phyloP scores from a whole-genome alignment of 306 rosid species.

The Lupinus albus region DNA sequence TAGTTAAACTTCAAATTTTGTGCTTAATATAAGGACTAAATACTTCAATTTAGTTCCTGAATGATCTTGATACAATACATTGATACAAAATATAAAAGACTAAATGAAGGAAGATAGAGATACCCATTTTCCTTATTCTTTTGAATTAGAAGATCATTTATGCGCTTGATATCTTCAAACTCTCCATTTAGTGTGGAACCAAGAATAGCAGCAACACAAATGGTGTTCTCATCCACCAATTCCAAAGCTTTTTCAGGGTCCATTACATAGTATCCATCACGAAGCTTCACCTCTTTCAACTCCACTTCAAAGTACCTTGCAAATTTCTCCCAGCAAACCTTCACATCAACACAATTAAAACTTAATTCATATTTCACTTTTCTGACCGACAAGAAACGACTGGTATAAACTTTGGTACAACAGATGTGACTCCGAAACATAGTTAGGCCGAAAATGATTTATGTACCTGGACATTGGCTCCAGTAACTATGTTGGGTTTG shows the following conservation, averaged over 20 bases:
- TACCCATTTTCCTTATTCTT: constrained; percentile 86
- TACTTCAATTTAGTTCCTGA: neutral
- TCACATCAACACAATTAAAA: constrained; percentile 11
- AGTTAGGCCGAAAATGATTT: neutral
- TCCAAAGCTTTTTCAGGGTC: constrained; percentile 83
- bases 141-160: constrained; percentile 67
- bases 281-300: constrained; percentile 79
- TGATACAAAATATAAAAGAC: no score
- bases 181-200: constrained; percentile 97
- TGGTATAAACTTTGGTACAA: no score
- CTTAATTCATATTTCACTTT: no score
- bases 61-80: neutral
- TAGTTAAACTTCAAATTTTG: neutral
- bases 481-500: constrained; percentile 93
- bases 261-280: constrained; percentile 78
- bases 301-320: constrained; percentile 98
- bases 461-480: constrained; percentile 91
- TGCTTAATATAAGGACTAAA: neutral
- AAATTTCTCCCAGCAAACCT: constrained; percentile 99
- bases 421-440: no score
- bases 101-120: neutral
- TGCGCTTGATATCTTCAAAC: constrained; percentile 82
- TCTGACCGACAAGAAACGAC: no score
- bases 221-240: constrained; percentile 92
- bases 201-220: constrained; percentile 92